phyloP scores from a whole-genome alignment of 1,284 basidiomycete species.

The Acaromyces ingoldii region DNA sequence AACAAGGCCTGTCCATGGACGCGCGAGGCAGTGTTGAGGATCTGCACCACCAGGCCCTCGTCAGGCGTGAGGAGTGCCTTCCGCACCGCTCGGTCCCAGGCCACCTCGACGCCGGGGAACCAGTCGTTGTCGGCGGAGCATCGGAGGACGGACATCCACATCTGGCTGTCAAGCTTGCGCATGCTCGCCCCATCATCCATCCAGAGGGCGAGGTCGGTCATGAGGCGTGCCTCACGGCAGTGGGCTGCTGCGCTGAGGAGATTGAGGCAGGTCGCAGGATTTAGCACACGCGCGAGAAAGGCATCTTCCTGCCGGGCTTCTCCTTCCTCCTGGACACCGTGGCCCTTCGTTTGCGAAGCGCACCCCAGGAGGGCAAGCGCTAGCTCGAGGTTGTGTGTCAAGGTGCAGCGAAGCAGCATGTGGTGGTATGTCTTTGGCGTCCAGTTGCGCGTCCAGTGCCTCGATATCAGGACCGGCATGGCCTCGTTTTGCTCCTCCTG shows the following conservation, averaged over 20 bases:
- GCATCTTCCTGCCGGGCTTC: background rate
- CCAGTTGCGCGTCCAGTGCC: constrained; percentile 19
- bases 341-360: too few relatives aligned
- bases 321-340: constrained; percentile 1
- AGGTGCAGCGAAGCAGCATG: constrained; percentile 21
- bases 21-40: constrained; percentile 25
- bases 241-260: constrained; percentile 18
- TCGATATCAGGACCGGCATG: background rate
- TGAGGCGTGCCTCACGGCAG: constrained; percentile 22
- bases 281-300: constrained; percentile 7
- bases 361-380: constrained; percentile 22
- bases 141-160: constrained; percentile 37
- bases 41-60: constrained; percentile 23
- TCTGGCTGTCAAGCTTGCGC: background rate
- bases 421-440: constrained; percentile 26
- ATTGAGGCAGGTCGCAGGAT: constrained; percentile 10
- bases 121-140: constrained; percentile 27
- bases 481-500: background rate
- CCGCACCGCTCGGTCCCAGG: constrained; percentile 26
- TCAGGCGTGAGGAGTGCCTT: constrained; percentile 20
- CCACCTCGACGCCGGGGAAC: constrained; percentile 25
- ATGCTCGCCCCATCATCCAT: constrained; percentile 16
- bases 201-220: constrained; percentile 23
- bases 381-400: constrained; percentile 27
- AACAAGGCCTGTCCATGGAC: constrained; percentile 22